Evolutionary conservation across 345 rosid species (phyloP).

Genomic region (Moricandia arvensis): DNA sequence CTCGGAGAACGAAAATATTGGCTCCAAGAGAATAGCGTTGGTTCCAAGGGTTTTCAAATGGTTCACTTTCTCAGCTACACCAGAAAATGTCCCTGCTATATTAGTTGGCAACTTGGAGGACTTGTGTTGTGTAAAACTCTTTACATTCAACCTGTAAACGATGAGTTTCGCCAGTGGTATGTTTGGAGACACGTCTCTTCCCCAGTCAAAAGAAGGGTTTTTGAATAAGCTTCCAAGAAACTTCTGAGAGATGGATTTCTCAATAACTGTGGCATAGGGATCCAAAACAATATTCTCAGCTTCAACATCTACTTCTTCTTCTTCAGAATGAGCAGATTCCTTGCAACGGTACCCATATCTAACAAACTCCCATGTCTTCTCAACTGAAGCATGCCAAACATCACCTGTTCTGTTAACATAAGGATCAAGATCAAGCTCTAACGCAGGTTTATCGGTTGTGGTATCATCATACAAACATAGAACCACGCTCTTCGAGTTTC

Average conservation of each 20-base stretch:
- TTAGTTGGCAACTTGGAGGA: constrained; percentile 62
- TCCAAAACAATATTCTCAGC: constrained; percentile 53
- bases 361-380: constrained; percentile 45
- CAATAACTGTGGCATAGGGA: constrained; percentile 70
- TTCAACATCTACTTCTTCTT: constrained; percentile 9
- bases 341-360: constrained; percentile 70
- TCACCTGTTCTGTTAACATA: constrained; percentile 83
- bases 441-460: constrained; percentile 55
- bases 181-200: constrained; percentile 56
- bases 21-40: constrained; percentile 84
- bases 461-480: constrained; percentile 68
- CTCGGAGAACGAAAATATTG: constrained; percentile 67
- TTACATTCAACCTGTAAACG: constrained; percentile 74
- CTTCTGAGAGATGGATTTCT: constrained; percentile 35
- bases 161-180: constrained; percentile 63
- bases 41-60: constrained; percentile 76
- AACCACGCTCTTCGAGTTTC: constrained; percentile 52
- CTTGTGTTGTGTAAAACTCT: constrained; percentile 61
- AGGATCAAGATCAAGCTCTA: constrained; percentile 93
- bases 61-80: constrained; percentile 63
- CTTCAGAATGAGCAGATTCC: constrained; percentile 37
- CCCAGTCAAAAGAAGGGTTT: constrained; percentile 81
- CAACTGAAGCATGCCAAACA: constrained; percentile 78
- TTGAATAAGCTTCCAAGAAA: constrained; percentile 54
- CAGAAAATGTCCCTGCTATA: constrained; percentile 75